Base-by-base conservation (phyloP, 768 basidiomycete genomes). In the Mycena capillaripes region DNA sequence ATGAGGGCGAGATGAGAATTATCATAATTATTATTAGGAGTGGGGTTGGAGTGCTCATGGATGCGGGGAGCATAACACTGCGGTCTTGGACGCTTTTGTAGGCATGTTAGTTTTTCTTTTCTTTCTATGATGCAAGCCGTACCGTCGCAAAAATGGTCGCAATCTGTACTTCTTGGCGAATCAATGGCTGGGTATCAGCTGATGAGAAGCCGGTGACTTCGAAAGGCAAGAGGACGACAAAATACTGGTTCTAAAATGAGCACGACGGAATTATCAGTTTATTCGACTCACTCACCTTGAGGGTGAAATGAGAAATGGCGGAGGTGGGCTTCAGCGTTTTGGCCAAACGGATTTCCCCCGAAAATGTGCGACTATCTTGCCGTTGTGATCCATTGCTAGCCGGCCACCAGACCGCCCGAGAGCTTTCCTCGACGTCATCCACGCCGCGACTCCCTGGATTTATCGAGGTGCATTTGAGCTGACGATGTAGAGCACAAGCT, bases 291-390 rank as follows among this genome's bases (percentile, higher is more conserved):
- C 86, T 80, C 64, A 89, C 88, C 57, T 83, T 83, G 62, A 90
- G 84, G 72, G 84, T 85, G 77, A 89, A 89, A 74, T 86, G 85
- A 17, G 84, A 86, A 70, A 89, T 84, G 55, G 83, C 81, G 38
- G 86, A 86, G 12, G 87, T 84, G n/a, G 89, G 88, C 67, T 87
- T 80, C 40, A 90, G 79, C 67, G 87, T 86, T 77, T 89, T 89
- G 19, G 85, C 77, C 2, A 90, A 78, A 29, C 80, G 81, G 48
- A 90, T 87, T 75, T 90, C 89, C 8, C 89, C 89, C 71, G 88
- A 86, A 32, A 89, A 79, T 66, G 82, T 80, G 25, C 88, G 85
- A 23, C 74, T 78, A 29, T 79, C 77, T 12, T 79, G 69, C 38
- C 76, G 76, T 53, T 75, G 80, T 6, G 78, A 69, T 40, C 75